Conservation (phyloP, 2,329 filamentous ascomycete species). For the Aspergillus viridinutans region DNA sequence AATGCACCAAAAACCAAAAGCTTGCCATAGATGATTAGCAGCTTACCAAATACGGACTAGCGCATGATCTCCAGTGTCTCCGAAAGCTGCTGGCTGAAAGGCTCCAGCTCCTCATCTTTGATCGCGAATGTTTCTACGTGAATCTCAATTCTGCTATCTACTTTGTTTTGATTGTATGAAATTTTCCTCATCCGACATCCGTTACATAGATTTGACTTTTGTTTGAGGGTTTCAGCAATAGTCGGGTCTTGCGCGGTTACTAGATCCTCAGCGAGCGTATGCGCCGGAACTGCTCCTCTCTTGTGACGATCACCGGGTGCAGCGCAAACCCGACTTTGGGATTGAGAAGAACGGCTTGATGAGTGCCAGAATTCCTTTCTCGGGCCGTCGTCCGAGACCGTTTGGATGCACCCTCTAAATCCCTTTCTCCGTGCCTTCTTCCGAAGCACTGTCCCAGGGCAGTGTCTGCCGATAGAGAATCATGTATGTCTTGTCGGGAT, state of each 20-base stretch:
- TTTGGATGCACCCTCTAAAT: slow-evolving; percentile 96
- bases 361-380: slow-evolving; percentile 28
- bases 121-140: neutral
- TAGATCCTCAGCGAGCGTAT: slow-evolving; percentile 15
- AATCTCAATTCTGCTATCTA: neutral
- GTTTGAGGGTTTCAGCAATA: neutral
- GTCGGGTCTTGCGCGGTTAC: slow-evolving; percentile 4
- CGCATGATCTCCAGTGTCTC: slow-evolving; percentile 27
- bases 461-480: slow-evolving; percentile 87
- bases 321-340: slow-evolving; percentile 20
- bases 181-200: neutral
- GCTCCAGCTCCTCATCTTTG: slow-evolving; percentile 3
- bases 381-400: slow-evolving; percentile 41
- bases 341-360: slow-evolving; percentile 34
- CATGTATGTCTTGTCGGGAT: slow-evolving; percentile 52
- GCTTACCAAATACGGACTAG: slow-evolving; percentile 28
- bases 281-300: slow-evolving; percentile 30
- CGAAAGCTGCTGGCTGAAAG: slow-evolving; percentile 18
- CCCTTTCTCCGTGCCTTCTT: slow-evolving; percentile 98
- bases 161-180: neutral
- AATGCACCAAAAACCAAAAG: neutral
- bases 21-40: neutral
- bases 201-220: neutral
- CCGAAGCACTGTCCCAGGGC: slow-evolving; percentile 84
- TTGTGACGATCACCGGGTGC: slow-evolving; percentile 22